Conservation (phyloP, 352 stramenopile species). For the Globisporangium takayamanum region DNA sequence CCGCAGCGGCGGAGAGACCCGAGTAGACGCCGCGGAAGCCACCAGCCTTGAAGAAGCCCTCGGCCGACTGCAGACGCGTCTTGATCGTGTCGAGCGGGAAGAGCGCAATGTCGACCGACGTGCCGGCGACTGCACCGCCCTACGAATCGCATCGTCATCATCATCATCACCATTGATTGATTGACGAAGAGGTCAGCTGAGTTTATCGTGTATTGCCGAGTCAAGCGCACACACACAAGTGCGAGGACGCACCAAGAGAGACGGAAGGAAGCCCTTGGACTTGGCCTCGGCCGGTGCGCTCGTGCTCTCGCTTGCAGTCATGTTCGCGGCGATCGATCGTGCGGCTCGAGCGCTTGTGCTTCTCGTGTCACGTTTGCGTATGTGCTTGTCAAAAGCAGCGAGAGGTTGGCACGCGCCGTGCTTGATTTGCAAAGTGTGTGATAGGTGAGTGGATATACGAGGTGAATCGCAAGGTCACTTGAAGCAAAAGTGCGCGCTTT, state of each 20-base stretch:
- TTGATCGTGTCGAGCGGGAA: conserved; percentile 99
- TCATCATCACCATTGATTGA: no score
- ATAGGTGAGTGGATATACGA: no score
- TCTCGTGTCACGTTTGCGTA: background rate
- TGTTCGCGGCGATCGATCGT: conserved; percentile 5
- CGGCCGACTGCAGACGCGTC: conserved; percentile 94
- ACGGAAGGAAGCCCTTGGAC: conserved; percentile 55
- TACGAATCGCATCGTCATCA: conserved; percentile 12
- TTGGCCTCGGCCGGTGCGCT: conserved; percentile 22
- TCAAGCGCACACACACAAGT: background rate
- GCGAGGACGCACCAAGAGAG: conserved; percentile 38
- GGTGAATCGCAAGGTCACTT: background rate
- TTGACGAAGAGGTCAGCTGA: no score
- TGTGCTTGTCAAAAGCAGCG: background rate
- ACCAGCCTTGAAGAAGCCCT: conserved; percentile 96
- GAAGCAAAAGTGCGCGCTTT: background rate
- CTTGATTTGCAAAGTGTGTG: background rate
- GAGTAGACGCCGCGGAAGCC: conserved; percentile 94
- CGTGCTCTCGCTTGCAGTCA: conserved; percentile 10
- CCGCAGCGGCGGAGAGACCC: conserved; percentile 86
- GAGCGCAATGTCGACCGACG: conserved; percentile 96
- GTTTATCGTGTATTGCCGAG: no score
- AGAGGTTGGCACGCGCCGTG: background rate
- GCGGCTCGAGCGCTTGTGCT: background rate
- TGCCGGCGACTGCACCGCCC: conserved; percentile 93